A percentile compares a stretch with the other conserved stretches of the same genome.
Conservation (phyloP, 179 eudicot genomes). For the Silene vulgaris region DNA sequence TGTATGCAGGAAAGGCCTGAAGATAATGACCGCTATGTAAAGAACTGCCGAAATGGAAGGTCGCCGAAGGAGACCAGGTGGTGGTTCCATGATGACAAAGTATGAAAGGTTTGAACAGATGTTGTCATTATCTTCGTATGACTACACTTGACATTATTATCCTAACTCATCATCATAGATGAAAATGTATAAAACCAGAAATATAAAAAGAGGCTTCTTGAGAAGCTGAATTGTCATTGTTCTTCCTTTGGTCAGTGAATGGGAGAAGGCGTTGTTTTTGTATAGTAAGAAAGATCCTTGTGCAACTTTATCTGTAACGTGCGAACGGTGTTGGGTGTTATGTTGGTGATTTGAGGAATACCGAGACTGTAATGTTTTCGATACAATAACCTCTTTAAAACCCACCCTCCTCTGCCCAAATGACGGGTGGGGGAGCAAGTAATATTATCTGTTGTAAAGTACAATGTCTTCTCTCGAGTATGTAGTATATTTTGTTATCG, state of each 20-base stretch:
- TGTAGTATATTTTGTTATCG: not conserved
- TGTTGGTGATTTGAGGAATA: conserved; percentile 3
- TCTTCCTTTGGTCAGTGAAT: conserved; percentile 20
- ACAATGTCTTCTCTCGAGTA: not conserved
- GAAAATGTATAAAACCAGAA: conserved; percentile 18
- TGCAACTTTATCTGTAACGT: conserved; percentile 12
- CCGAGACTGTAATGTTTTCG: not conserved
- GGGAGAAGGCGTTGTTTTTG: conserved; percentile 15
- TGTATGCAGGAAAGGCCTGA: conserved; percentile 65
- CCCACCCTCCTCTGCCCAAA: not conserved
- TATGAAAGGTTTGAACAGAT: conserved; percentile 27
- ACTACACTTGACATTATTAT: conserved; percentile 20
- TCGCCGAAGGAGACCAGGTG: conserved; percentile 88
- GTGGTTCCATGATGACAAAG: conserved; percentile 94
- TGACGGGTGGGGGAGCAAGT: not conserved
- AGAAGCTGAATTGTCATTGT: conserved; percentile 22
- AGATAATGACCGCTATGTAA: conserved; percentile 73
- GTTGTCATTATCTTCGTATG: conserved; percentile 23
- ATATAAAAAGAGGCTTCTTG: conserved; percentile 22
- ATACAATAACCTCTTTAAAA: not conserved
- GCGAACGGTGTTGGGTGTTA: not conserved
- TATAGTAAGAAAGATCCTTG: conserved; percentile 20
- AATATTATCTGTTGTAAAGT: not conserved
- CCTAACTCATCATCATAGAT: conserved; percentile 23
- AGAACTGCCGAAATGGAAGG: conserved; percentile 68